Conservation (phyloP, 2,329 filamentous ascomycete genomes). For the Fusarium sp. region DNA sequence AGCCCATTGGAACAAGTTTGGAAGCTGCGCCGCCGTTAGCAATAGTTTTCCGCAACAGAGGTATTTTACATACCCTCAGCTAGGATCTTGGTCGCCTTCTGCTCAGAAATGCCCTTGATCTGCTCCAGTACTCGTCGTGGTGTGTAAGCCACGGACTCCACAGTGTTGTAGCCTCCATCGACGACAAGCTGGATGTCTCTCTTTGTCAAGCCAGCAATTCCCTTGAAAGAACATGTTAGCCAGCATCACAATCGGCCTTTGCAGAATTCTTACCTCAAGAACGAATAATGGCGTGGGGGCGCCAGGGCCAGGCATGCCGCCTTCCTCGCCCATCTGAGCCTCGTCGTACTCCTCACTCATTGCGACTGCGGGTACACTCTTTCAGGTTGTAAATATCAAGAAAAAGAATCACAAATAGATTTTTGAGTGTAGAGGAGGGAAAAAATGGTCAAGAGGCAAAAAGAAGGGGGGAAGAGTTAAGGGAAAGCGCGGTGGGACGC, state of each 20-base stretch:
- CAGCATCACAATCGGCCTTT: background rate
- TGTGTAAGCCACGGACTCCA: slow-evolving; percentile 94
- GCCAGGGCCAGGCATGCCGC: slow-evolving; percentile 81
- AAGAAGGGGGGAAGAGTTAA: slow-evolving; percentile 38
- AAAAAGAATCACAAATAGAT: background rate
- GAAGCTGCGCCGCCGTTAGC: slow-evolving; percentile 69
- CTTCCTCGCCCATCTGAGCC: slow-evolving; percentile 73
- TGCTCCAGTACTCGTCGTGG: slow-evolving; percentile 86
- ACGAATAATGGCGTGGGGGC: slow-evolving; percentile 90
- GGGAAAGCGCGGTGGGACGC: slow-evolving; percentile 50
- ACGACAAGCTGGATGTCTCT: slow-evolving; percentile 93
- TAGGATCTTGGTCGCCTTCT: slow-evolving; percentile 92
- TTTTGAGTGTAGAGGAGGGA: background rate
- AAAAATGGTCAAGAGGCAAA: slow-evolving; percentile 26
- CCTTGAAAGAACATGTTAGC: slow-evolving; percentile 61
- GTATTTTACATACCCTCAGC: slow-evolving; percentile 74
- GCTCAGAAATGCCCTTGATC: slow-evolving; percentile 97
- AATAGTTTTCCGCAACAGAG: background rate
- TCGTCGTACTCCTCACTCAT: slow-evolving; percentile 73
- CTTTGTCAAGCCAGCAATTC: slow-evolving; percentile 88
- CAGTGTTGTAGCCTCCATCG: slow-evolving; percentile 93
- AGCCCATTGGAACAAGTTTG: slow-evolving; percentile 98
- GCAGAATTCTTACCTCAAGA: slow-evolving; percentile 74
- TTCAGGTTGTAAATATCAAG: background rate
- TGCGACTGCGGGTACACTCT: slow-evolving; percentile 10